Evolutionary conservation across 441 rosid genomes (phyloP).

Genomic region (Omphalea diandra): DNA sequence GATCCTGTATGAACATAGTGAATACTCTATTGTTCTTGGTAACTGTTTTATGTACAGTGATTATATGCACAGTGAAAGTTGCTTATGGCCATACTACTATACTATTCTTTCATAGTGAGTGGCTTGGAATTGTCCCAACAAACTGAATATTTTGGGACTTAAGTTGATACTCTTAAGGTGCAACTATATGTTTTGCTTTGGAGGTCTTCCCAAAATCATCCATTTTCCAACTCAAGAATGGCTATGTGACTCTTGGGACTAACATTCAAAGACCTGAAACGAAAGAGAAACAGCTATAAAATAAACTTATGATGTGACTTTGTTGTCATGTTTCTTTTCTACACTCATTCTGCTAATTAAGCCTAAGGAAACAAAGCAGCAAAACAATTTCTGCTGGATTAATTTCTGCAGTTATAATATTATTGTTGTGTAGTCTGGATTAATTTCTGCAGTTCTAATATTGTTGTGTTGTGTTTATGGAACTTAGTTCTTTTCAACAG

Average conservation of each 20-base stretch:
- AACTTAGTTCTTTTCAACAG: conserved; percentile 6
- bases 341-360: neutral
- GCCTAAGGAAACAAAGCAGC: neutral
- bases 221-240: neutral
- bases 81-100: neutral
- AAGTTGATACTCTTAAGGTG: neutral
- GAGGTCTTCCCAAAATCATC: neutral
- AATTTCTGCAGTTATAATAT: neutral
- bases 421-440: too few species aligned
- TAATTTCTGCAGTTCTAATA: too few species aligned
- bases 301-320: too few species aligned
- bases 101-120: neutral
- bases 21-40: too few species aligned
- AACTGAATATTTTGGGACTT: neutral
- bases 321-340: neutral
- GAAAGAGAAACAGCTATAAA: neutral
- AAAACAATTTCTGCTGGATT: neutral
- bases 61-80: neutral
- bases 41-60: too few species aligned
- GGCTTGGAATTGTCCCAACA: neutral
- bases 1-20: too few species aligned
- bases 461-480: neutral
- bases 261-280: neutral
- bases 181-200: neutral
- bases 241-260: too few species aligned